These are phyloP conservation scores for Dianthus caryophyllus DNA, from an alignment of 148 eudicot genomes.

Conservation along the genomic window DNA sequence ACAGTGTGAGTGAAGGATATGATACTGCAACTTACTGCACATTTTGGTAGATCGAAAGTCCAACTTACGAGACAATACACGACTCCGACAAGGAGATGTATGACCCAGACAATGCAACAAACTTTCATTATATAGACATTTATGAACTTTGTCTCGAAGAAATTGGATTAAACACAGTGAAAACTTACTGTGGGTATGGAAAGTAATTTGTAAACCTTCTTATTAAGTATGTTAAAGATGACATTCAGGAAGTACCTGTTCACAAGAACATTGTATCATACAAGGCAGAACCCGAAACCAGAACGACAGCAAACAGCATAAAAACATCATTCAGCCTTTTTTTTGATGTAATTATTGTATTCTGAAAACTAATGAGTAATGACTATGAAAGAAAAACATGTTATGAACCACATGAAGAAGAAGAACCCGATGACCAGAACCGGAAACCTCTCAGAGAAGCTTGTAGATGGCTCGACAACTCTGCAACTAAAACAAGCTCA, in stretches of 20 bases:
- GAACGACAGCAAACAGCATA: no score
- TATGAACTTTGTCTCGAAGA: neutral
- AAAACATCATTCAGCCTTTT: no score
- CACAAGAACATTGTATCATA: neutral
- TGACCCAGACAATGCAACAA: slow-evolving; percentile 85
- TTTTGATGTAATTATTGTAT: no score
- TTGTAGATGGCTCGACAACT: no score
- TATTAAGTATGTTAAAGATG: slow-evolving; percentile 97
- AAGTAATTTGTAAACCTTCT: slow-evolving; percentile 98
- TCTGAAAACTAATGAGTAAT: no score
- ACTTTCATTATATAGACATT: neutral
- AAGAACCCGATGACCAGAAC: slow-evolving; percentile 81
- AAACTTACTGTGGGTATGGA: slow-evolving; percentile 90
- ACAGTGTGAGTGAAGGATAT: slow-evolving; percentile 96
- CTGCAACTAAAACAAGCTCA: no score
- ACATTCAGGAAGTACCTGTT: no score
- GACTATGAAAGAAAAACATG: no score
- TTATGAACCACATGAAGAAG: slow-evolving; percentile 96
- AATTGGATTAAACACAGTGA: neutral
- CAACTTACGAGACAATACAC: slow-evolving; percentile 84
- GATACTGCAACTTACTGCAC: slow-evolving; percentile 99
- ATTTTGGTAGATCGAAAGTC: slow-evolving; percentile 90
- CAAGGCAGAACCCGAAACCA: no score
- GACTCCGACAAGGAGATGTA: slow-evolving; percentile 84
- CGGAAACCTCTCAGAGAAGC: no score